These are phyloP conservation scores for Solanum sitiens DNA, from an alignment of 257 asterid genomes.

Conservation along the genomic window DNA sequence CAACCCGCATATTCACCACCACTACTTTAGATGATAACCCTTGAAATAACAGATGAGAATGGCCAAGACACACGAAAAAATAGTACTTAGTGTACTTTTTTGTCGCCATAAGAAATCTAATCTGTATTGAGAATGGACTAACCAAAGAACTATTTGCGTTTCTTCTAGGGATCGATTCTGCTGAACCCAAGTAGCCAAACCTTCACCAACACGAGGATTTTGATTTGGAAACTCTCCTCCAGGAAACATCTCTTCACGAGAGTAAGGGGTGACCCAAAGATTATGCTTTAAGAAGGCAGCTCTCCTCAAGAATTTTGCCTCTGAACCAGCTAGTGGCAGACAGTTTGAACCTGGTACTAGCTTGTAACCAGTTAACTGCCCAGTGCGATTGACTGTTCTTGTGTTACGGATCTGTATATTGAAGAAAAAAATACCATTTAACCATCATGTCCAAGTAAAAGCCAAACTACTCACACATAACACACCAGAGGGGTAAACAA, in stretches of 20 bases:
- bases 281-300: conserved; percentile 93
- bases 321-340: conserved; percentile 83
- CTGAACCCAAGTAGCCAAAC: conserved; percentile 32
- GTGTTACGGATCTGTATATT: conserved; percentile 64
- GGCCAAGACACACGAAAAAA: neutral
- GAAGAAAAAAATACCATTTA: neutral
- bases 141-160: conserved; percentile 34
- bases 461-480: conserved; percentile 52
- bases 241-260: conserved; percentile 24
- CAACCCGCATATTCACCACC: too few relatives aligned
- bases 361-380: conserved; percentile 85
- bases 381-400: conserved; percentile 80
- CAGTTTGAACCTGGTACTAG: conserved; percentile 91
- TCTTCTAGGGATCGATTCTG: conserved; percentile 29
- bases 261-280: conserved; percentile 40
- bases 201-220: conserved; percentile 34
- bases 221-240: conserved; percentile 40
- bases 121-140: conserved; percentile 2
- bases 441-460: neutral
- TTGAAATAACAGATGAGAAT: neutral
- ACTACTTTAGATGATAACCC: neutral
- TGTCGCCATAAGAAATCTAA: neutral
- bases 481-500: conserved; percentile 73
- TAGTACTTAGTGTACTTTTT: neutral
- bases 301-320: conserved; percentile 88